phyloP scores from a whole-genome alignment of 2,329 filamentous ascomycete genomes.

The Corinectria fuckeliana region DNA sequence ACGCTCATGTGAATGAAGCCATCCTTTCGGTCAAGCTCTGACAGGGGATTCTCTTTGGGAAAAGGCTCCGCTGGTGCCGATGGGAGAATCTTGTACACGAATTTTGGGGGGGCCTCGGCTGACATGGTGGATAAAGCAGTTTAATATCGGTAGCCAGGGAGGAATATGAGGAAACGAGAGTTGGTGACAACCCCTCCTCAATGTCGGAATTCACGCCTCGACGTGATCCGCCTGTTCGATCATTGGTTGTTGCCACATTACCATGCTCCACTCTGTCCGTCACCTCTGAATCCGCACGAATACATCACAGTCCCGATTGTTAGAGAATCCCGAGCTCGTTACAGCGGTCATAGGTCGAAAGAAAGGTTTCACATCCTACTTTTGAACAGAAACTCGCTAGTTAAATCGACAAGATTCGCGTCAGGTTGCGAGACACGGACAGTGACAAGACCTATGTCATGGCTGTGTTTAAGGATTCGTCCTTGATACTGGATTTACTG shows the following conservation, averaged over 20 bases:
- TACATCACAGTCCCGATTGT: no score
- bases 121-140: conserved; percentile 31
- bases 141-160: not conserved
- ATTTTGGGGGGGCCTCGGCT: conserved; percentile 46
- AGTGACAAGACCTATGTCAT: no score
- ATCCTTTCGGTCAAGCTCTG: conserved; percentile 64
- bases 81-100: conserved; percentile 68
- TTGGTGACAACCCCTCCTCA: conserved; percentile 4
- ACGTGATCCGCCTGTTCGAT: not conserved
- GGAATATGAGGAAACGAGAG: not conserved
- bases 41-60: conserved; percentile 61
- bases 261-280: conserved; percentile 1
- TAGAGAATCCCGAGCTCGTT: no score
- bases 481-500: no score
- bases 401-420: no score
- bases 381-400: no score
- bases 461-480: no score
- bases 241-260: conserved; percentile 5
- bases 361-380: no score
- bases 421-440: no score
- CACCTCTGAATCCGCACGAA: not conserved
- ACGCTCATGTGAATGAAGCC: conserved; percentile 69
- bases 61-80: conserved; percentile 58
- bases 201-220: conserved; percentile 13
- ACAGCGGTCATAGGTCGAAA: no score